Conservation (phyloP, 768 basidiomycete species). For the Pleurotus salmoneostramineus region DNA sequence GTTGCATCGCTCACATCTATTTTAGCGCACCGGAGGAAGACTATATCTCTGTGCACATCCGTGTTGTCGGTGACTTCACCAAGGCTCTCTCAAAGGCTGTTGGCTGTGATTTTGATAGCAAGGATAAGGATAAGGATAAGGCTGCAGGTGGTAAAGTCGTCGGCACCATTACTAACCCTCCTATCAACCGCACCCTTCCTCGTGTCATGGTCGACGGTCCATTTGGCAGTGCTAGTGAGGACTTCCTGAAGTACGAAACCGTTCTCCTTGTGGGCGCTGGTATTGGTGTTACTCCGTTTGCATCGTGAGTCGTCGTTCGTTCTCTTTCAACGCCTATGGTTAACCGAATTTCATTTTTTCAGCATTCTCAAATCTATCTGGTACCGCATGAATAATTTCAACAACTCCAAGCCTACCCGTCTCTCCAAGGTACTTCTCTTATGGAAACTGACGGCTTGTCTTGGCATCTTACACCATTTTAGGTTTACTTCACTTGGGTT, state of each 20-base stretch:
- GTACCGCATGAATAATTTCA: slow-evolving; percentile 94
- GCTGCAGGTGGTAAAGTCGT: slow-evolving; percentile 56
- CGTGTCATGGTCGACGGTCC: slow-evolving; percentile 96
- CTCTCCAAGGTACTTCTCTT: slow-evolving; percentile 66
- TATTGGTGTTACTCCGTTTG: slow-evolving; percentile 96
- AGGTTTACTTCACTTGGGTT: slow-evolving; percentile 92
- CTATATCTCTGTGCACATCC: slow-evolving; percentile 91
- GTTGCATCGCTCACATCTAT: background rate
- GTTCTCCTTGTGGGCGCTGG: slow-evolving; percentile 89
- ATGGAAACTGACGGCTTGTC: background rate
- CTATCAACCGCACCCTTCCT: slow-evolving; percentile 72
- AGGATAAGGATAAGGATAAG: slow-evolving; percentile 43
- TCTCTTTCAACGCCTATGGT: background rate
- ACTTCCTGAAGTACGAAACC: slow-evolving; percentile 87
- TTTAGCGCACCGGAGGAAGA: slow-evolving; percentile 89
- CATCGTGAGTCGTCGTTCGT: slow-evolving; percentile 57
- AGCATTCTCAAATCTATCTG: slow-evolving; percentile 89
- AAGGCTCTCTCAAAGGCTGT: slow-evolving; percentile 73
- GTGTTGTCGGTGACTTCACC: slow-evolving; percentile 91
- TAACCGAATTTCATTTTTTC: slow-evolving; percentile 7
- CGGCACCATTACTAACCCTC: slow-evolving; percentile 50
- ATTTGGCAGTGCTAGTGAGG: slow-evolving; percentile 90
- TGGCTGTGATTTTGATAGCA: slow-evolving; percentile 77
- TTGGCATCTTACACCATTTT: background rate
- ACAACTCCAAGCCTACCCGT: slow-evolving; percentile 68